Percentiles rank a stretch among this genome's conserved stretches.
Evolutionary conservation across 495 filamentous ascomycete species (phyloP).

Genomic region (Aspergillus avenaceus): DNA sequence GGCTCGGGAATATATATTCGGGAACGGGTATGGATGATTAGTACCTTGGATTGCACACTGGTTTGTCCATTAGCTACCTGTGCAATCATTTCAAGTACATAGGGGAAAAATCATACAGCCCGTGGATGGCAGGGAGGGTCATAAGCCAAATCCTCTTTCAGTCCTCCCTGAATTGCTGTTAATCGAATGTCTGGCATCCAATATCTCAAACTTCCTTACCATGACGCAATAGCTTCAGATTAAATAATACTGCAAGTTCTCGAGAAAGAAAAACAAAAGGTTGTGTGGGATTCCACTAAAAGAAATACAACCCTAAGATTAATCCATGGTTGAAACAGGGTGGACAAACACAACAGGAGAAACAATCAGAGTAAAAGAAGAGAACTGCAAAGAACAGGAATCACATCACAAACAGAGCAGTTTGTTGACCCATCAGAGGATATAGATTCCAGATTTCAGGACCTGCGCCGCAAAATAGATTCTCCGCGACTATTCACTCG

Average conservation of each 20-base stretch:
- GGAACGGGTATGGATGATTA: neutral
- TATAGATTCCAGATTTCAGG: conserved; percentile 2
- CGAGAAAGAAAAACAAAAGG: no score
- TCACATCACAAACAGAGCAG: neutral
- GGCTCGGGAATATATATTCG: neutral
- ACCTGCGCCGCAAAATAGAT: conserved; percentile 37
- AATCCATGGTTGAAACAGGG: no score
- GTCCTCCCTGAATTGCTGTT: conserved; percentile 34
- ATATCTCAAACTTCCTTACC: conserved; percentile 19
- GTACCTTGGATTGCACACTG: conserved; percentile 89
- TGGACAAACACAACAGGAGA: neutral
- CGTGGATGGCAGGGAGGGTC: conserved; percentile 85
- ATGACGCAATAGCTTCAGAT: conserved; percentile 39
- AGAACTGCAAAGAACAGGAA: neutral
- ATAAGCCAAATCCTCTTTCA: conserved; percentile 66
- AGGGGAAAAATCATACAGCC: conserved; percentile 58
- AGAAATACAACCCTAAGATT: no score
- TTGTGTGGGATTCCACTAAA: no score
- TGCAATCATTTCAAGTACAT: conserved; percentile 3
- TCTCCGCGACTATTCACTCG: conserved; percentile 31
- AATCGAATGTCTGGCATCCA: neutral
- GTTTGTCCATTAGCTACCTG: conserved; percentile 8
- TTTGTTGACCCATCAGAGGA: neutral
- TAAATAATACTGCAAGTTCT: no score
- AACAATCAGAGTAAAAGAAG: neutral